Evolutionary conservation across 345 rosid genomes (phyloP).

Genomic region (Conringia planisiliqua): DNA sequence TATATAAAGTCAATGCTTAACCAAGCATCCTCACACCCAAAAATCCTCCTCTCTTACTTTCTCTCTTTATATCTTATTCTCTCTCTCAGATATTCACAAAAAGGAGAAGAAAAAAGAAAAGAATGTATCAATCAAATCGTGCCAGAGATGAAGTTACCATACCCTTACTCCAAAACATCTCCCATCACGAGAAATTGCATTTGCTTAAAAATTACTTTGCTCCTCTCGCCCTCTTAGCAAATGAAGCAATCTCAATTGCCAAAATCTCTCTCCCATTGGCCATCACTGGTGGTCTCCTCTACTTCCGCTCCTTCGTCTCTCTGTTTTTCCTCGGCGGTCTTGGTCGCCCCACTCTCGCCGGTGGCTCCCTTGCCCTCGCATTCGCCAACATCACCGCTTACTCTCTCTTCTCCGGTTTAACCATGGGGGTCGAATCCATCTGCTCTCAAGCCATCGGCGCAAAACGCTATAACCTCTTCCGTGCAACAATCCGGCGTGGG

Average conservation of each 20-base stretch:
- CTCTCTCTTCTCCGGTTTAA: constrained; percentile 82
- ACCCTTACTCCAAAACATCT: constrained; percentile 13
- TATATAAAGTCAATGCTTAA: constrained; percentile 27
- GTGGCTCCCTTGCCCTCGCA: constrained; percentile 84
- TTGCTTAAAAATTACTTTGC: neutral
- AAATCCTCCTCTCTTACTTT: neutral
- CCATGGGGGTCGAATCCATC: constrained; percentile 90
- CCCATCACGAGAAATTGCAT: neutral
- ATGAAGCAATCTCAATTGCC: constrained; percentile 51
- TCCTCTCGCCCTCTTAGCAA: constrained; percentile 32
- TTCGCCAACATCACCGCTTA: constrained; percentile 95
- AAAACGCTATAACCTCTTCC: constrained; percentile 46
- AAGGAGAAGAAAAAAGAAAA: neutral
- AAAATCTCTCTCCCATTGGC: constrained; percentile 67
- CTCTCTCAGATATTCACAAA: neutral
- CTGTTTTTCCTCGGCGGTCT: constrained; percentile 71
- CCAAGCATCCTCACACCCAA: constrained; percentile 24
- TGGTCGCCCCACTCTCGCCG: constrained; percentile 69
- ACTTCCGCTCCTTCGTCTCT: constrained; percentile 83
- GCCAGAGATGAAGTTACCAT: constrained; percentile 18
- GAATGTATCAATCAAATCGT: constrained; percentile 21
- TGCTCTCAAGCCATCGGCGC: constrained; percentile 95
- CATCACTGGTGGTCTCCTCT: constrained; percentile 69
- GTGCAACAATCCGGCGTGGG: constrained; percentile 63
- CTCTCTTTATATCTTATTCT: neutral